Base-by-base conservation (phyloP, 139 green algal species). In the Dunaliella primolecta region DNA sequence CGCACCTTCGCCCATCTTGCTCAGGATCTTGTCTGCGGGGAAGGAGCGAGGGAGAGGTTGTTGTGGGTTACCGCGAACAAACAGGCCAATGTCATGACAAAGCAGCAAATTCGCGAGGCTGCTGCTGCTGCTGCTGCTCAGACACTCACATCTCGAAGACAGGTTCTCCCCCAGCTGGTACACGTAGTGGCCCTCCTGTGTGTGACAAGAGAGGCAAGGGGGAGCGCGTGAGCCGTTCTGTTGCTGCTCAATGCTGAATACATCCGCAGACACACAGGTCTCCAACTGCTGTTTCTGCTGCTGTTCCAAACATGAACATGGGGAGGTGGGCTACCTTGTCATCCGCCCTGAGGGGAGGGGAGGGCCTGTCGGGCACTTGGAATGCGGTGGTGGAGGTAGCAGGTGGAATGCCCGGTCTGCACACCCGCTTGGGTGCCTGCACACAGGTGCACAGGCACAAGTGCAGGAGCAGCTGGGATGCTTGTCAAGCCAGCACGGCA, bases 1-100 rank as follows among this genome's bases (percentile, higher is more conserved):
- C 75, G 31, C 75, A 97, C 94, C 96, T 87, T 98, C 95, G 1
- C 96, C 96, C 91, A 98, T 94, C 85, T 98, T 97, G 84, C 91
- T 94, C 33, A 98, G 91, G 37, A 98, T 97, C 36, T 98, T 98
- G 88, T 97, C 96, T 98, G 84, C 87, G 35, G 75, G 76, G 36
- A 21, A n/a, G n/a, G n/a, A n/a, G n/a, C n/a, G n/a, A n/a, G n/a
- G n/a, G n/a, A n/a, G n/a, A n/a, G n/a, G n/a, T n/a, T n/a, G n/a
- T n/a, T n/a, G n/a, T n/a, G n/a, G n/a, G 75, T 1, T 15, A 32
- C 72, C 23, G 32, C 27, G 25, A 24, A 78, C 20, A 29, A 72
- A 72, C 56, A 72, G 23, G 56, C 56, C 20, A 23, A 20, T 23
- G 20, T 20, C 20, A 20, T 72, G 56, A 29, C 56, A 72, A 72